These are phyloP conservation scores for Phytophthora crassamura DNA, from an alignment of 352 stramenopile species.

Conservation along the genomic window DNA sequence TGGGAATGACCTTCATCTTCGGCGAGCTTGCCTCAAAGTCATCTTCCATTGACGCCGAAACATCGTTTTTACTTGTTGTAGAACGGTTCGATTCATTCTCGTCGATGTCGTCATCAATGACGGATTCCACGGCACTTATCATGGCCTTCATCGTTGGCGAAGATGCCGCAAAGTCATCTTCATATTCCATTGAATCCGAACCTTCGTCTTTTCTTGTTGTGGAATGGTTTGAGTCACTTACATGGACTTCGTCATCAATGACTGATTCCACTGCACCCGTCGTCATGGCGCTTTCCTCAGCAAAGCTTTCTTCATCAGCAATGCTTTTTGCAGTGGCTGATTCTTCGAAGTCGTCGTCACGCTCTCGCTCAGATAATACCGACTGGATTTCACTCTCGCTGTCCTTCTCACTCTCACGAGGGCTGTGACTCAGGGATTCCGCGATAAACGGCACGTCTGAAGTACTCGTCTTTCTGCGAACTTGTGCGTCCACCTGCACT, in stretches of 20 bases:
- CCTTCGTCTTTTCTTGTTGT: constrained; percentile 5
- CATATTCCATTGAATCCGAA: constrained; percentile 36
- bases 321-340: constrained; percentile 9
- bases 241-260: constrained; percentile 12
- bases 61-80: neutral
- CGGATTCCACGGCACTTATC: too few relatives aligned
- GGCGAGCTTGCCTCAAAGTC: constrained; percentile 48
- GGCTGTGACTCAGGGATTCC: constrained; percentile 2
- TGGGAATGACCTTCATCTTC: constrained; percentile 6
- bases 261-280: constrained; percentile 18
- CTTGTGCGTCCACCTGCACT: neutral
- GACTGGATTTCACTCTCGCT: constrained; percentile 28
- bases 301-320: constrained; percentile 20
- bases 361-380: neutral
- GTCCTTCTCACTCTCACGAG: neutral
- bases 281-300: constrained; percentile 2
- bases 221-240: neutral
- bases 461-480: neutral
- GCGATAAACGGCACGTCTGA: neutral
- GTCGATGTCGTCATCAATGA: too few relatives aligned
- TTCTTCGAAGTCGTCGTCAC: constrained; percentile 2
- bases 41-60: constrained; percentile 37
- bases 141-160: constrained; percentile 21
- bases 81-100: too few relatives aligned
- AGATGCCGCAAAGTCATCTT: constrained; percentile 58